A percentile compares a stretch with the other conserved stretches of the same genome.
Evolutionary conservation across 2,329 filamentous ascomycete genomes (phyloP).

Genomic region (Ilyonectria sp.): DNA sequence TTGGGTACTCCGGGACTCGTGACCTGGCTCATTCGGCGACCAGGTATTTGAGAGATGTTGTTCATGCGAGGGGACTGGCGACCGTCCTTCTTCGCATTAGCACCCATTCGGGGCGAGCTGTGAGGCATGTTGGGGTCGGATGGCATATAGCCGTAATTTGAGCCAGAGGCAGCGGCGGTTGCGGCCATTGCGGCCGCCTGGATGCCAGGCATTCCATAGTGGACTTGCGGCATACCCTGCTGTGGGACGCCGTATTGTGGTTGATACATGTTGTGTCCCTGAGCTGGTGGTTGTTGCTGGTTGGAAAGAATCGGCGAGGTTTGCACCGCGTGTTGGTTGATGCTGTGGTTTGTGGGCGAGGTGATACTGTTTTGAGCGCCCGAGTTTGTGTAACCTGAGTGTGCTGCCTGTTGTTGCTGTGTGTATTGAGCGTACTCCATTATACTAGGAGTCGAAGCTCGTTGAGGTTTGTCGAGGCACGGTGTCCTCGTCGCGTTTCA

Average conservation of each 20-base stretch:
- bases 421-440: slow-evolving; percentile 86
- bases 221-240: slow-evolving; percentile 76
- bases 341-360: slow-evolving; percentile 79
- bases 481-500: slow-evolving; percentile 46
- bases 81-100: slow-evolving; percentile 80
- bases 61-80: slow-evolving; percentile 85
- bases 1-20: slow-evolving; percentile 82
- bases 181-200: slow-evolving; percentile 94
- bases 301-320: slow-evolving; percentile 86
- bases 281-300: slow-evolving; percentile 75
- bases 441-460: slow-evolving; percentile 59
- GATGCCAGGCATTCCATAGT: slow-evolving; percentile 84
- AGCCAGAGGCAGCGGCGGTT: slow-evolving; percentile 91
- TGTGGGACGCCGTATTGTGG: slow-evolving; percentile 82
- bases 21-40: slow-evolving; percentile 82
- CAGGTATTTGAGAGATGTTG: slow-evolving; percentile 71
- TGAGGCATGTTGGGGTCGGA: slow-evolving; percentile 78
- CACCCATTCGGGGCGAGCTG: slow-evolving; percentile 83
- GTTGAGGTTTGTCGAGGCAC: slow-evolving; percentile 45
- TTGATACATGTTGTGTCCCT: slow-evolving; percentile 84
- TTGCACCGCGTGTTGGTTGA: slow-evolving; percentile 78
- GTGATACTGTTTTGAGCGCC: slow-evolving; percentile 73
- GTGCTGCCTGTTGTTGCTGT: slow-evolving; percentile 71
- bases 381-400: slow-evolving; percentile 76
- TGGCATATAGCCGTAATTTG: slow-evolving; percentile 80